These are phyloP conservation scores for Podospora didyma DNA, from an alignment of 495 filamentous ascomycete genomes.

Conservation along the genomic window DNA sequence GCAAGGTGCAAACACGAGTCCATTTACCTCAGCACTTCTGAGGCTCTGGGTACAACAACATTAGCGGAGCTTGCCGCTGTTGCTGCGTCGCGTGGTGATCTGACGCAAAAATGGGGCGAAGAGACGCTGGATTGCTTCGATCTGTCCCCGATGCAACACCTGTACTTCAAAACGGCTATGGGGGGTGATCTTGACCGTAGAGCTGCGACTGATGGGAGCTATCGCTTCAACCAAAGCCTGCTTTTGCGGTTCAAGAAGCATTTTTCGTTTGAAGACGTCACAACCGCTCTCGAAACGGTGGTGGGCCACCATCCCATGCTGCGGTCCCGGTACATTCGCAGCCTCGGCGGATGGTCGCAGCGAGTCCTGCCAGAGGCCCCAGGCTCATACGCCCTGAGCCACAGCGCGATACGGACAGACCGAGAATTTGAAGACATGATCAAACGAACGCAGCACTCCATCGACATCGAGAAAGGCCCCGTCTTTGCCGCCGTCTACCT, in stretches of 20 bases:
- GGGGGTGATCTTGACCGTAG: conserved; percentile 30
- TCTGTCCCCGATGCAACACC: conserved; percentile 66
- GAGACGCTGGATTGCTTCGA: conserved; percentile 50
- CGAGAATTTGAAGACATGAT: conserved; percentile 38
- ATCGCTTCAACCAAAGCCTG: conserved; percentile 73
- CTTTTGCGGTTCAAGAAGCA: conserved; percentile 52
- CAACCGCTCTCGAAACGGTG: conserved; percentile 52
- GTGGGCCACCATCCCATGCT: conserved; percentile 69
- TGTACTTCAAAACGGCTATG: conserved; percentile 59
- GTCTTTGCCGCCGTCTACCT: conserved; percentile 50
- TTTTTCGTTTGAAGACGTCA: conserved; percentile 45
- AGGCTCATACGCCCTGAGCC: conserved; percentile 36
- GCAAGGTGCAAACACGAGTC: conserved; percentile 36
- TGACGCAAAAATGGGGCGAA: conserved; percentile 31
- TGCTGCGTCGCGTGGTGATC: conserved; percentile 26
- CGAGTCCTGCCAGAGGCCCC: conserved; percentile 32
- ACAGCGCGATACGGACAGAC: conserved; percentile 32
- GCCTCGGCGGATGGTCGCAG: conserved; percentile 38
- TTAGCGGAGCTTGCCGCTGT: conserved; percentile 34
- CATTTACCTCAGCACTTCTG: conserved; percentile 29
- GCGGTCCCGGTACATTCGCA: conserved; percentile 55
- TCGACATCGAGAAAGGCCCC: conserved; percentile 41
- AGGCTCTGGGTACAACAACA: conserved; percentile 25
- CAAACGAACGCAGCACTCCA: conserved; percentile 32
- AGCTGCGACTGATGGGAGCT: conserved; percentile 47